Percentiles rank a stretch among this genome's conserved stretches.
Conservation (phyloP, 192 early-diverging fungal genomes). For the Coemansia sp. region DNA sequence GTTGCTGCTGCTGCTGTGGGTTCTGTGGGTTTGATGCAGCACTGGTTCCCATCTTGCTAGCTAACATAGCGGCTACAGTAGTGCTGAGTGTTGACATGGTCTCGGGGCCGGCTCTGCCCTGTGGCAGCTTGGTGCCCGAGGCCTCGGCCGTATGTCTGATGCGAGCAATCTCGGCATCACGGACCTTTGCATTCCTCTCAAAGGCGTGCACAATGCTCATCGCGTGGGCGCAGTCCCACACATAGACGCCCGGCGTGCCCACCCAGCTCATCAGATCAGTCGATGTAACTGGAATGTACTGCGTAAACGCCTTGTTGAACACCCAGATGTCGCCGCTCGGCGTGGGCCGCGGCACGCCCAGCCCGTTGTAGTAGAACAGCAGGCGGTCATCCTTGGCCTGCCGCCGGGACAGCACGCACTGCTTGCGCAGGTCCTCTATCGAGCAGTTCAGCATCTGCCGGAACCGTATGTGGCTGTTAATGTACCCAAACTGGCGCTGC, state of each 20-base stretch:
- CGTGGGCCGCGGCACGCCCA: constrained; percentile 95
- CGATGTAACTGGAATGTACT: constrained; percentile 95
- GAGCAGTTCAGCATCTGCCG: constrained; percentile 86
- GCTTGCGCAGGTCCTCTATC: constrained; percentile 89
- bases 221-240: constrained; percentile 95
- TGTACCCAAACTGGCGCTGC: constrained; percentile 90
- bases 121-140: constrained; percentile 34
- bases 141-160: constrained; percentile 41
- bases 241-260: constrained; percentile 93
- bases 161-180: constrained; percentile 67
- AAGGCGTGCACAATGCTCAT: constrained; percentile 89
- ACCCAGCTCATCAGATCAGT: constrained; percentile 93
- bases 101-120: constrained; percentile 11
- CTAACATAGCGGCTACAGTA: constrained; percentile 19
- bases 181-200: constrained; percentile 82
- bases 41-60: constrained; percentile 10
- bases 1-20: constrained; percentile 13
- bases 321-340: constrained; percentile 97
- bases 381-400: constrained; percentile 91
- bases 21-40: not conserved
- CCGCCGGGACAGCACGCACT: constrained; percentile 77
- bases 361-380: constrained; percentile 98
- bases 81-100: constrained; percentile 19
- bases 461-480: constrained; percentile 81
- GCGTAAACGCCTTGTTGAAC: constrained; percentile 96